Evolutionary conservation across 2,329 filamentous ascomycete species (phyloP).

Genomic region (Rhynchosporium graminicola): DNA sequence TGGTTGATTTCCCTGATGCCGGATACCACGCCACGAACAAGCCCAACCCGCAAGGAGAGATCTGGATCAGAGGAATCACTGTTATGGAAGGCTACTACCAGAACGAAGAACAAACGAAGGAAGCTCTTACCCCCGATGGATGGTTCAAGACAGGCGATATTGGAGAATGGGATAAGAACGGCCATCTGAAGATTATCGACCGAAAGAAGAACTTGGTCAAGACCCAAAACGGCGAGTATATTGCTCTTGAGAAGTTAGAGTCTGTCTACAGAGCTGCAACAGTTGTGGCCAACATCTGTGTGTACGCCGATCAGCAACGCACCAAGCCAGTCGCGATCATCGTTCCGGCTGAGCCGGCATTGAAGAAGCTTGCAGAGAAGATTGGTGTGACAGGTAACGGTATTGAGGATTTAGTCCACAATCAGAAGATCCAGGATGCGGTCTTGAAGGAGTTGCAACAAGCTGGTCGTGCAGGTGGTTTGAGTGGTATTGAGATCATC

Average conservation of each 20-base stretch:
- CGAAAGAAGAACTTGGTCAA: slow-evolving; percentile 94
- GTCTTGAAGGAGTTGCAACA: slow-evolving; percentile 69
- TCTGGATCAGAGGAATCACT: slow-evolving; percentile 78
- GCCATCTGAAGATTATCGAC: slow-evolving; percentile 76
- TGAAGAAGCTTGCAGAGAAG: slow-evolving; percentile 60
- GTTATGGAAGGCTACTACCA: slow-evolving; percentile 81
- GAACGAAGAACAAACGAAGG: slow-evolving; percentile 80
- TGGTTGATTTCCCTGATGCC: slow-evolving; percentile 88
- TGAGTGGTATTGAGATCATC: slow-evolving; percentile 72
- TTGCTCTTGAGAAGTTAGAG: slow-evolving; percentile 94
- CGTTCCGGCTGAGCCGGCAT: slow-evolving; percentile 63
- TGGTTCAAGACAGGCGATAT: slow-evolving; percentile 96
- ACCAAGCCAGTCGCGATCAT: slow-evolving; percentile 82
- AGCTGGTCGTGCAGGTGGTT: slow-evolving; percentile 64
- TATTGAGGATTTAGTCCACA: slow-evolving; percentile 65
- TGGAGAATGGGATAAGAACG: slow-evolving; percentile 72
- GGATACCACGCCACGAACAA: slow-evolving; percentile 72
- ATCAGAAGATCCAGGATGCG: slow-evolving; percentile 62
- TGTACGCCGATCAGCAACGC: slow-evolving; percentile 76
- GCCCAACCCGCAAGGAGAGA: slow-evolving; percentile 83
- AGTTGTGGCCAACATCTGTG: slow-evolving; percentile 84
- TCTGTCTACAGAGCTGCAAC: slow-evolving; percentile 80
- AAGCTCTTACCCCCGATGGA: slow-evolving; percentile 76
- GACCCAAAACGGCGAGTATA: slow-evolving; percentile 93
- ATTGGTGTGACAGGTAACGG: slow-evolving; percentile 64